Conservation (phyloP, 768 basidiomycete species). For the Boletus rex-veris region DNA sequence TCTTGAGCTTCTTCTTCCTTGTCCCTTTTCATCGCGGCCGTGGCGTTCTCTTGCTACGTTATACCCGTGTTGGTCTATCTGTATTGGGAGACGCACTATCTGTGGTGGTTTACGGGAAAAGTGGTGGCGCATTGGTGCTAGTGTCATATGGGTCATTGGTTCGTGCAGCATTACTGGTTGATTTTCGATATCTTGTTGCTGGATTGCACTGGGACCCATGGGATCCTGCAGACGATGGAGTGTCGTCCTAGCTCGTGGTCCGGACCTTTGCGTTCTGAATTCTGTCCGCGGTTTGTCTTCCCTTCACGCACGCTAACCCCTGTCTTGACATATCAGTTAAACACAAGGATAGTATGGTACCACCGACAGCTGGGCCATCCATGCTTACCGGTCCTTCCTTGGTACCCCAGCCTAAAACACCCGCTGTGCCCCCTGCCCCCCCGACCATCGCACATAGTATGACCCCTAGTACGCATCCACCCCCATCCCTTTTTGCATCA, state of each 20-base stretch:
- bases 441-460: constrained; percentile 24
- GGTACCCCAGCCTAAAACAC: constrained; percentile 18
- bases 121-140: no score
- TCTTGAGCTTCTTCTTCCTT: not conserved
- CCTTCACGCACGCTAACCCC: constrained; percentile 4
- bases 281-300: not conserved
- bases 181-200: no score
- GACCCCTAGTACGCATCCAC: constrained; percentile 32
- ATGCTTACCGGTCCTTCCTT: constrained; percentile 6
- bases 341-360: constrained; percentile 16
- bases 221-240: no score
- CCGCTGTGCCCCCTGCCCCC: constrained; percentile 7
- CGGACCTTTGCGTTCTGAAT: not conserved
- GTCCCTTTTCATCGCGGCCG: not conserved
- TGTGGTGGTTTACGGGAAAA: no score
- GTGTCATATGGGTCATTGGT: no score
- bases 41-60: not conserved
- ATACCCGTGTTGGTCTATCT: not conserved
- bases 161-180: no score
- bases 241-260: no score
- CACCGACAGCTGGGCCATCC: constrained; percentile 14
- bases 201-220: no score
- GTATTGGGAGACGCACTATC: not conserved
- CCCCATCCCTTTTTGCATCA: constrained; percentile 26
- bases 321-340: constrained; percentile 15